These are phyloP conservation scores for Xylariaceae sp. DNA, from an alignment of 2,329 filamentous ascomycete species.

Conservation along the genomic window DNA sequence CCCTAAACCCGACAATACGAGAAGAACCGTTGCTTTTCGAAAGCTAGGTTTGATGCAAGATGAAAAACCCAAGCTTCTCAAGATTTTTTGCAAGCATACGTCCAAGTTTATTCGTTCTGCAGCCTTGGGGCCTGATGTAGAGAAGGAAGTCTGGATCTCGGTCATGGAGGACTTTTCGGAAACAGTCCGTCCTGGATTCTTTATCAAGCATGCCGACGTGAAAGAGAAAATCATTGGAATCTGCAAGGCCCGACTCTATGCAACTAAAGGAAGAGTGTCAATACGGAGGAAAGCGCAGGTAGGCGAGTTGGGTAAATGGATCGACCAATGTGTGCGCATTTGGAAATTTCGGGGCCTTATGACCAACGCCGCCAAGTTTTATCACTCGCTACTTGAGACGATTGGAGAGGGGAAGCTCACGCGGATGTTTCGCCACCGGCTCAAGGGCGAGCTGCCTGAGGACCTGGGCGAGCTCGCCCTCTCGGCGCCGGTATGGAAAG, in stretches of 20 bases:
- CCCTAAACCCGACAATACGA: not conserved
- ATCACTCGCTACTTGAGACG: slow-evolving; percentile 11
- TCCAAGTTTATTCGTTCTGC: slow-evolving; percentile 7
- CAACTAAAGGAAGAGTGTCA: slow-evolving; percentile 7
- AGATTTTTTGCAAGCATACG: slow-evolving; percentile 12
- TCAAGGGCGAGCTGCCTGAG: slow-evolving; percentile 15
- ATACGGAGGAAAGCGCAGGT: slow-evolving; percentile 5
- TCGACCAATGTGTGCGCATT: slow-evolving; percentile 17
- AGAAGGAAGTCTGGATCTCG: slow-evolving; percentile 14
- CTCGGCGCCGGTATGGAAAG: slow-evolving; percentile 15
- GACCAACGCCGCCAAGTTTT: slow-evolving; percentile 5
- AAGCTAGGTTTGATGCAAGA: slow-evolving; percentile 1
- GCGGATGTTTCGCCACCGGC: slow-evolving; percentile 13
- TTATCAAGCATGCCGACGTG: slow-evolving; percentile 12
- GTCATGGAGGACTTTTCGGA: slow-evolving; percentile 18
- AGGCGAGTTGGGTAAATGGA: slow-evolving; percentile 14
- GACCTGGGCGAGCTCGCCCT: slow-evolving; percentile 14
- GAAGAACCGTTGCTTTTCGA: not conserved
- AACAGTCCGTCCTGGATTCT: slow-evolving; percentile 14
- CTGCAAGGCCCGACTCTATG: slow-evolving; percentile 14
- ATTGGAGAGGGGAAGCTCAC: slow-evolving; percentile 17
- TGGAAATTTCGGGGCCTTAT: slow-evolving; percentile 16
- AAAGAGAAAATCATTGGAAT: slow-evolving; percentile 9
- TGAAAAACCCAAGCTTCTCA: slow-evolving; percentile 20
- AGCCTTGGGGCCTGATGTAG: slow-evolving; percentile 7